Percentiles rank a stretch among this genome's conserved stretches.
Conservation (phyloP, 2,329 filamentous ascomycete genomes). For the Talaromyces funiculosus region DNA sequence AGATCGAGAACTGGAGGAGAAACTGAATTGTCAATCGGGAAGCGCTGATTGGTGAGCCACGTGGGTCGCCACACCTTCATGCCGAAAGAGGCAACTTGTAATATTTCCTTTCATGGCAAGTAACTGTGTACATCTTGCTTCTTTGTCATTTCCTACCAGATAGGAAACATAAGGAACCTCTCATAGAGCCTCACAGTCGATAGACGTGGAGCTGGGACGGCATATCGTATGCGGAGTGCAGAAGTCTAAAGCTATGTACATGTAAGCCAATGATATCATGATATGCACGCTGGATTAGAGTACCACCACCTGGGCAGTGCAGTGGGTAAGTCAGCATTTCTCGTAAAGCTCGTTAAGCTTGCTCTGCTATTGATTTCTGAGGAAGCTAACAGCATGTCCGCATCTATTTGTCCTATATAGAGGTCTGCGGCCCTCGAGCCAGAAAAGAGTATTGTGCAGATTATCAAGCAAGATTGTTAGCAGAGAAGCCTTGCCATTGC, state of each 20-base stretch:
- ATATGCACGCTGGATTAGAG: not conserved
- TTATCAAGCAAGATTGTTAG: not conserved
- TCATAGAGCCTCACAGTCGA: not conserved
- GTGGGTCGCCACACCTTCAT: not conserved
- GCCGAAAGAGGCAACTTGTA: not conserved
- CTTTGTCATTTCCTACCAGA: not conserved
- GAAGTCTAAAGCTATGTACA: not conserved
- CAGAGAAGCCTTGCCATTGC: not conserved
- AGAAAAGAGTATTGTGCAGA: not conserved
- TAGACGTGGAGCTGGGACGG: not conserved
- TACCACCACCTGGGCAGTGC: not conserved
- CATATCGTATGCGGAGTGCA: not conserved
- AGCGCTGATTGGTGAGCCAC: not conserved
- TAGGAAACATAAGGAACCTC: not conserved
- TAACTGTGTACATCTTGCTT: not conserved
- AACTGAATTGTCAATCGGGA: not conserved
- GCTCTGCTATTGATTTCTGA: not conserved
- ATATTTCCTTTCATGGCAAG: not conserved
- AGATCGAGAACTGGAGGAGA: not conserved
- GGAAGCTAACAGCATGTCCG: not conserved
- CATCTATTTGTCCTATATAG: not conserved
- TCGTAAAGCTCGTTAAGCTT: not conserved
- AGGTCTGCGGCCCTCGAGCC: not conserved
- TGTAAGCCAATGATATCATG: not conserved
- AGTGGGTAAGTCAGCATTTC: not conserved